A percentile compares a stretch with the other conserved stretches of the same genome.
These are phyloP conservation scores for Ceratobasidium sp. DNA, from an alignment of 1,284 basidiomycete genomes.

Conservation along the genomic window DNA sequence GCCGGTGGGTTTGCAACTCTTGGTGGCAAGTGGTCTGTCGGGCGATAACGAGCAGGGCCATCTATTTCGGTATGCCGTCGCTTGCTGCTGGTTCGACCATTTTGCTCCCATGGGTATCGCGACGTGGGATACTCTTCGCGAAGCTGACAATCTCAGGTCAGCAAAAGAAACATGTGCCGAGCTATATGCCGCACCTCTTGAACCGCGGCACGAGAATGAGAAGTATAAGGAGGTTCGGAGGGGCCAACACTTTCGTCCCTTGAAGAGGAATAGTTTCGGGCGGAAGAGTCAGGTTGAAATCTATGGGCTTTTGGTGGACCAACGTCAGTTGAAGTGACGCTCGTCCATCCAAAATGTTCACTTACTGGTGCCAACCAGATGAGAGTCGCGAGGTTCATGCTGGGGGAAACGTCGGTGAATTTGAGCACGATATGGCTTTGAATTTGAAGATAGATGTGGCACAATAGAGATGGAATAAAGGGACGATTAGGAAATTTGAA, in stretches of 20 bases:
- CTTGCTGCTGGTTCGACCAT: constrained; percentile 23
- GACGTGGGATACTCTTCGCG: neutral
- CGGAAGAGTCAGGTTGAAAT: too few species aligned
- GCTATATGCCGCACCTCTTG: constrained; percentile 21
- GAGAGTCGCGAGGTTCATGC: constrained; percentile 16
- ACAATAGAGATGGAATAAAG: constrained; percentile 26
- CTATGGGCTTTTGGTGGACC: too few species aligned
- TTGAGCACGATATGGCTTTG: constrained; percentile 34
- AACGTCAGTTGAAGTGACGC: too few species aligned
- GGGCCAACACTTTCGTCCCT: too few species aligned
- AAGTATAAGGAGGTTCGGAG: too few species aligned
- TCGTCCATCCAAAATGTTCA: too few species aligned
- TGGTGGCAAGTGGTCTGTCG: neutral
- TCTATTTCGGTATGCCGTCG: neutral
- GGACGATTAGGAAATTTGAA: constrained; percentile 12
- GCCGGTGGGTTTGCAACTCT: neutral
- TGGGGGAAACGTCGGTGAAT: constrained; percentile 35
- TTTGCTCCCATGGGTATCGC: constrained; percentile 2
- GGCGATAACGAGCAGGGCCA: neutral
- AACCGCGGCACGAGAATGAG: neutral
- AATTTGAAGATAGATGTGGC: constrained; percentile 35
- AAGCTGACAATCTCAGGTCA: too few species aligned
- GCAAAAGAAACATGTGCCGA: too few species aligned
- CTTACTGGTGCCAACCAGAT: neutral
- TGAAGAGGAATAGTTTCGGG: too few species aligned